Evolutionary conservation across 192 early-diverging fungal species (phyloP).

Genomic region (Entomortierella parvispora): DNA sequence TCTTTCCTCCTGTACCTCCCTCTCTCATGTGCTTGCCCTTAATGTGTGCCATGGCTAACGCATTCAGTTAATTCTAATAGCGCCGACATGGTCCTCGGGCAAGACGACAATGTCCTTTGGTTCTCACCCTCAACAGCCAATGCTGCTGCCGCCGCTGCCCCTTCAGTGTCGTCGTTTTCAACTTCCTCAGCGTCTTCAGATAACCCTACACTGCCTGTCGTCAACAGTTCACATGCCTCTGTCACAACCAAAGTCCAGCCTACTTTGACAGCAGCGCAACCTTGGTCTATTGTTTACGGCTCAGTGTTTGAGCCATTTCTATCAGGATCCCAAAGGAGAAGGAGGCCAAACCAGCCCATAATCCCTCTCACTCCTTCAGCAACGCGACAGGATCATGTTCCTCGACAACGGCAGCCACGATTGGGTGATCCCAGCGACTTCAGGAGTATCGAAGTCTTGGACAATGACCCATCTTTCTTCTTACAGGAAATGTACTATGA

Average conservation of each 20-base stretch:
- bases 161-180: neutral
- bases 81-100: slow-evolving; percentile 10
- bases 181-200: neutral
- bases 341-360: neutral
- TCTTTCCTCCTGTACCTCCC: no score
- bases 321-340: neutral
- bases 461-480: neutral
- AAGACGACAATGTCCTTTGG: slow-evolving; percentile 8
- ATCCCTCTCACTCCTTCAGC: neutral
- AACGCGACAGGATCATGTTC: neutral
- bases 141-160: neutral
- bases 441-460: neutral
- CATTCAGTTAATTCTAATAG: no score
- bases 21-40: no score
- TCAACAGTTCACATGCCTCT: no score
- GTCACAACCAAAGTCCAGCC: no score
- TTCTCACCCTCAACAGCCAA: slow-evolving; percentile 12
- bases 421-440: slow-evolving; percentile 15
- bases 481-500: slow-evolving; percentile 12
- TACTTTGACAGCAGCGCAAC: no score
- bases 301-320: neutral
- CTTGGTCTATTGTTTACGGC: no score
- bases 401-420: neutral
- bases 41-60: no score
- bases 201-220: neutral